Evolutionary conservation across 106 monocot species (phyloP).

Genomic region (Dactylorhiza incarnata): DNA sequence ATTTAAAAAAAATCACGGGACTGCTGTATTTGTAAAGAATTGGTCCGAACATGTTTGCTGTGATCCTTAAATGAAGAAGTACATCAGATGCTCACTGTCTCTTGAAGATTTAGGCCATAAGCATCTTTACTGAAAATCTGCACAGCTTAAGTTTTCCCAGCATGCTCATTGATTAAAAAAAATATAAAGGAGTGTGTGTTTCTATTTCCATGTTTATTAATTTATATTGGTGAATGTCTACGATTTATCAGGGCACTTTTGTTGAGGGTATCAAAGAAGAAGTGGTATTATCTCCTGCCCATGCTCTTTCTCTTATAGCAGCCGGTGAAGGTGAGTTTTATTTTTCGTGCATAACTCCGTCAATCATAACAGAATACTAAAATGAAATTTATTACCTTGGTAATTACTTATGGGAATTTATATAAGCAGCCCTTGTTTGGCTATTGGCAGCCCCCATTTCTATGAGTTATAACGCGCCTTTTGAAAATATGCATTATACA

Average conservation of each 20-base stretch:
- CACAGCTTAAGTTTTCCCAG: not conserved
- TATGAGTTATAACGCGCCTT: too few relatives aligned
- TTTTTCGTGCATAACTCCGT: not conserved
- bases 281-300: constrained; percentile 93
- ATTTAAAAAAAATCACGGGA: too few relatives aligned
- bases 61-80: not conserved
- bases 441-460: too few relatives aligned
- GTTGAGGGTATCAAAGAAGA: constrained; percentile 96
- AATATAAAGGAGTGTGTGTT: not conserved
- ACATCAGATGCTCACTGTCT: not conserved
- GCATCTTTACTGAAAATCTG: not conserved
- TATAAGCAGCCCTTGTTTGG: too few relatives aligned
- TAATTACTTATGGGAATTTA: not conserved
- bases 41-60: not conserved
- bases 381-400: not conserved
- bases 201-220: not conserved
- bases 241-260: constrained; percentile 66
- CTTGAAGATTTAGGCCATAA: not conserved
- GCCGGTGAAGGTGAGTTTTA: constrained; percentile 80
- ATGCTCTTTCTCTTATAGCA: constrained; percentile 94
- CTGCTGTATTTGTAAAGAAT: too few relatives aligned
- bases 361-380: not conserved
- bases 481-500: too few relatives aligned
- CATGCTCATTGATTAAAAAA: not conserved
- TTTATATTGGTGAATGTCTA: constrained; percentile 8